Evolutionary conservation across 2,329 filamentous ascomycete genomes (phyloP), one percentile per base, ranked within the genome.

Genomic region (Cadophora luteo-olivacea): DNA sequence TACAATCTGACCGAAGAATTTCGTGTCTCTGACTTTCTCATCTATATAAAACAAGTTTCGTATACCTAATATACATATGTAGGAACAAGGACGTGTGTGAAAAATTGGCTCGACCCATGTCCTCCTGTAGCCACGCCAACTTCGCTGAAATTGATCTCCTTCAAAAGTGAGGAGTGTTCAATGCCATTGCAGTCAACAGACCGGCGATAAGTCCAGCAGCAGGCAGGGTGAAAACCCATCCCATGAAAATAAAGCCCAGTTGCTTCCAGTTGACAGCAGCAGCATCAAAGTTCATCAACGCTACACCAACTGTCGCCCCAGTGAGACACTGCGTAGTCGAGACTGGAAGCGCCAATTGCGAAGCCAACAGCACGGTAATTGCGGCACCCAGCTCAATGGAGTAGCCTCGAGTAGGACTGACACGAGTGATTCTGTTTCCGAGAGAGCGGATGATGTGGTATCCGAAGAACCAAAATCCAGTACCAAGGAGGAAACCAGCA

Each of bases 301-400:
- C 91, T 60, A 93, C 91, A 68, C 91, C 91, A 57, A 93, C 88
- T 0, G 90, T 93, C 22, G 91, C 91, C 63, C 91, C 91, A 12
- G 91, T 93, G 78, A 93, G 93, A 79, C 91, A 93, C 90, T 91
- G 90, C n/a, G 88, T 89, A 4, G 89, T 93, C 0, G 91, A 92
- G 33, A 93, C 91, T 52, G 91, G 91, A 0, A 93, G 87, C 1
- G 85, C 87, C 83, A 86, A 92, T 77, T 92, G 0, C 89, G 92
- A 82, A 92, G 36, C 92, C 78, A 93, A 80, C 24, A 93, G 85
- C 68, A 93, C 87, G 12, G 91, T 93, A 72, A 93, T 88, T 73
- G 91, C 90, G 52, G 91, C 90, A 55, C 91, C 91, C 85, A 93
- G 86, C 78, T 93, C 91, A 91, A 93, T 93, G 63, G 89, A 92